Conservation (phyloP, 768 basidiomycete species). For the Boletus fagicola region DNA sequence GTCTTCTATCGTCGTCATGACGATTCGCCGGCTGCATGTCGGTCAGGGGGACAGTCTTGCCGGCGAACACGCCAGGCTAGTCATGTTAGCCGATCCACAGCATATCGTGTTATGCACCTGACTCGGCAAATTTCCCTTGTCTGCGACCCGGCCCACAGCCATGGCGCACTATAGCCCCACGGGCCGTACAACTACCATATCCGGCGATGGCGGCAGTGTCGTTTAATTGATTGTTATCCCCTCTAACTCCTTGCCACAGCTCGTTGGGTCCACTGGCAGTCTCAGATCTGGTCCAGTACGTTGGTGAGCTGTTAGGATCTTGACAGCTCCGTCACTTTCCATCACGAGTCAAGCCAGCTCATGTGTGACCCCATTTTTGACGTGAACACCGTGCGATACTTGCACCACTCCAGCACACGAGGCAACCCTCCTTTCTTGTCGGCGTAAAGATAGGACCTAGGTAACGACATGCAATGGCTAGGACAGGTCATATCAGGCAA, state of each 20-base stretch:
- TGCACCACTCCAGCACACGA: slow-evolving; percentile 11
- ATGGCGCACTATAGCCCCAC: not conserved
- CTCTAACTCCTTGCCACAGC: not conserved
- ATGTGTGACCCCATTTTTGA: not conserved
- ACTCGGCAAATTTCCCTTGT: not conserved
- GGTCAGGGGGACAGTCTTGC: not conserved
- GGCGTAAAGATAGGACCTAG: not conserved
- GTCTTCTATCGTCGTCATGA: slow-evolving; percentile 8
- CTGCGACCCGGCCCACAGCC: not conserved
- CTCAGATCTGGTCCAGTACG: not conserved
- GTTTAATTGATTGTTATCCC: not conserved
- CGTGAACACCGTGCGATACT: slow-evolving; percentile 1
- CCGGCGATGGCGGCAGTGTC: not conserved
- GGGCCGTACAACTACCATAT: not conserved
- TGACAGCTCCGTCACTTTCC: too few species aligned
- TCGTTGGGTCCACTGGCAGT: not conserved
- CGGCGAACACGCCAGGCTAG: not conserved
- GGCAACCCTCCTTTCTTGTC: slow-evolving; percentile 20
- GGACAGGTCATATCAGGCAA: slow-evolving; percentile 10
- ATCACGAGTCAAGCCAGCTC: not conserved
- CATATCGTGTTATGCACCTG: not conserved
- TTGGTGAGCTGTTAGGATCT: too few species aligned
- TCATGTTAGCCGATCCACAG: not conserved
- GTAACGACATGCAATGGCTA: slow-evolving; percentile 5
- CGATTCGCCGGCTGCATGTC: not conserved